Evolutionary conservation across 805 yeast species (phyloP).

Genomic region (Starmera caribaea): DNA sequence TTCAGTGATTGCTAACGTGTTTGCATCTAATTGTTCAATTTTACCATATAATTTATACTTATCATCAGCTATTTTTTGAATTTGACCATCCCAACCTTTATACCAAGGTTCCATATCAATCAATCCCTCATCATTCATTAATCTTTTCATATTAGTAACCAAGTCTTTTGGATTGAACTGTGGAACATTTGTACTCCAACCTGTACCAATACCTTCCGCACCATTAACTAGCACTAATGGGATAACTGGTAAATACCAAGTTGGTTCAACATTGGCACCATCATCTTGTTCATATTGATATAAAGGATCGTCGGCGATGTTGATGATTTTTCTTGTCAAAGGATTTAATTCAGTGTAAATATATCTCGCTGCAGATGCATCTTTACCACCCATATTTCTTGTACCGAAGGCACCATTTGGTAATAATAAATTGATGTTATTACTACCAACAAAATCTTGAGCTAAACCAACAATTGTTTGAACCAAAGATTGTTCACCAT

Average conservation of each 20-base stretch:
- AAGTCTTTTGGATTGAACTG: constrained; percentile 81
- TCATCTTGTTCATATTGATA: constrained; percentile 82
- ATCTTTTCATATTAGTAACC: constrained; percentile 57
- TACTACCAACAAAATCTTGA: constrained; percentile 89
- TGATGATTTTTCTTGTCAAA: constrained; percentile 68
- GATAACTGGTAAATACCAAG: constrained; percentile 87
- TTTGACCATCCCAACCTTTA: constrained; percentile 87
- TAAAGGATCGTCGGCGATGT: constrained; percentile 70
- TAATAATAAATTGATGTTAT: constrained; percentile 71
- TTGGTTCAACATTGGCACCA: constrained; percentile 90
- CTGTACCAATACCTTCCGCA: constrained; percentile 97
- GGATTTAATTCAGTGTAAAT: constrained; percentile 78
- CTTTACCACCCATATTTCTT: constrained; percentile 95
- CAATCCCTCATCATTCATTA: constrained; percentile 66
- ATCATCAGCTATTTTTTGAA: constrained; percentile 55
- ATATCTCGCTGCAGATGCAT: constrained; percentile 97
- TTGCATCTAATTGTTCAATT: constrained; percentile 72
- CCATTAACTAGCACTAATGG: constrained; percentile 97
- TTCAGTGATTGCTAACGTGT: constrained; percentile 81
- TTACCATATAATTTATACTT: constrained; percentile 71
- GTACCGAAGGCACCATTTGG: constrained; percentile 98
- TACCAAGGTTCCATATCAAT: constrained; percentile 86
- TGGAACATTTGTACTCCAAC: constrained; percentile 95
- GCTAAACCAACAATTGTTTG: constrained; percentile 93
- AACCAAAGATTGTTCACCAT: constrained; percentile 82